Evolutionary conservation across 192 early-diverging fungal species (phyloP).

Genomic region (Coemansia sp.): DNA sequence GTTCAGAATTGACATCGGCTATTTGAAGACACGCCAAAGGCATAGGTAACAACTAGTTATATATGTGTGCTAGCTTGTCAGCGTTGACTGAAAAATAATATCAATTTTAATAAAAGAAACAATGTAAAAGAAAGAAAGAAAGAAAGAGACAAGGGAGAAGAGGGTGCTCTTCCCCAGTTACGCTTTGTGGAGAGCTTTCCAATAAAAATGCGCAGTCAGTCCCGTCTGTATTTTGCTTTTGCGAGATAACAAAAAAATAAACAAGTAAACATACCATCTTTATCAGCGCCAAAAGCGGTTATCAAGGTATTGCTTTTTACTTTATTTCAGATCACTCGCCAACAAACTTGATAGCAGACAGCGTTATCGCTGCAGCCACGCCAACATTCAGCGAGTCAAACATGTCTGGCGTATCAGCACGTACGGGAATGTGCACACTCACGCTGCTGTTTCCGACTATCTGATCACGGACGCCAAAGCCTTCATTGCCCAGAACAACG

Average conservation of each 20-base stretch:
- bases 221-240: no score
- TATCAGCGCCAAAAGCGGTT: no score
- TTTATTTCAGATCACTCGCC: constrained; percentile 12
- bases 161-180: neutral
- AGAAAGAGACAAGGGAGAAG: neutral
- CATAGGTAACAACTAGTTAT: no score
- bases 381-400: constrained; percentile 54
- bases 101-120: neutral
- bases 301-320: no score
- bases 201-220: neutral
- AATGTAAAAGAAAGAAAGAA: neutral
- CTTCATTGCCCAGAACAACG: constrained; percentile 49
- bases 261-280: neutral
- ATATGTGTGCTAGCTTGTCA: no score
- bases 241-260: neutral
- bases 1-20: neutral
- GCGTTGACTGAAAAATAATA: no score
- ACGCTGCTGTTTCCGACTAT: constrained; percentile 20
- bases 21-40: no score
- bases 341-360: constrained; percentile 20
- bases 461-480: constrained; percentile 11
- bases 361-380: constrained; percentile 43
- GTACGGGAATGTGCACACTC: constrained; percentile 32
- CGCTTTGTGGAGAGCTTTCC: neutral
- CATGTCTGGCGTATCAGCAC: constrained; percentile 18